A percentile compares a stretch with the other conserved stretches of the same genome.
These are phyloP conservation scores for Hymenoscyphus occultus DNA, from an alignment of 2,329 filamentous ascomycete genomes.

Conservation along the genomic window DNA sequence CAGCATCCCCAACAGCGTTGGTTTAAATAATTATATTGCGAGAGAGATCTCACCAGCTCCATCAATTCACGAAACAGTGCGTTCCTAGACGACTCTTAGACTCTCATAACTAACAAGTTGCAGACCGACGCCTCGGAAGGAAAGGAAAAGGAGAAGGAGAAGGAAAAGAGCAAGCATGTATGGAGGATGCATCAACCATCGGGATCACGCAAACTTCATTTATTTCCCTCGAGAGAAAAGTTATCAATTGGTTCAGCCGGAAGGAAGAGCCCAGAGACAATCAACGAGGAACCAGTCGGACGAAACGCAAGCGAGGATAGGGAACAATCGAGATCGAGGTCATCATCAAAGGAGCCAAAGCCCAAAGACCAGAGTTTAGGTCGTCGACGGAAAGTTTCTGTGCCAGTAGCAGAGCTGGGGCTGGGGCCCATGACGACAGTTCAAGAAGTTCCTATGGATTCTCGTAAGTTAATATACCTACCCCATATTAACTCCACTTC, in stretches of 20 bases:
- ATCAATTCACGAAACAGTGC: conserved; percentile 34
- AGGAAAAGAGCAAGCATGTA: conserved; percentile 39
- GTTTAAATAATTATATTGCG: conserved; percentile 49
- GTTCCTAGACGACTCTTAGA: conserved; percentile 12
- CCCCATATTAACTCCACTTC: background rate
- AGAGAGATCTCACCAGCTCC: conserved; percentile 47
- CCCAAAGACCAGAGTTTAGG: conserved; percentile 56
- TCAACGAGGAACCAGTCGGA: conserved; percentile 37
- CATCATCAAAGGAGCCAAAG: conserved; percentile 56
- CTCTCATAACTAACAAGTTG: conserved; percentile 14
- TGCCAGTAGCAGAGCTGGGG: conserved; percentile 55
- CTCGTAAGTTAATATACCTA: conserved; percentile 50
- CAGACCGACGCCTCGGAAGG: conserved; percentile 21
- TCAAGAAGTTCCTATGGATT: conserved; percentile 66
- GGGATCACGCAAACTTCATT: conserved; percentile 53
- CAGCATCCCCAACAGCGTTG: conserved; percentile 28
- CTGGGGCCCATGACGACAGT: conserved; percentile 68
- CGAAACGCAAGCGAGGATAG: conserved; percentile 37
- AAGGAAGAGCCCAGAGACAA: conserved; percentile 46
- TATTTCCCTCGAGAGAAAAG: conserved; percentile 53
- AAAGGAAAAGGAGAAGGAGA: conserved; percentile 39
- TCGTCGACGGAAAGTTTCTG: conserved; percentile 59
- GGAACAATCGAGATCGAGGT: conserved; percentile 41
- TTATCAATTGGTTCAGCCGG: conserved; percentile 35
- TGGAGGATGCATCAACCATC: conserved; percentile 60